phyloP scores from a whole-genome alignment of 2,329 filamentous ascomycete genomes.

The Colletotrichum abscissum region DNA sequence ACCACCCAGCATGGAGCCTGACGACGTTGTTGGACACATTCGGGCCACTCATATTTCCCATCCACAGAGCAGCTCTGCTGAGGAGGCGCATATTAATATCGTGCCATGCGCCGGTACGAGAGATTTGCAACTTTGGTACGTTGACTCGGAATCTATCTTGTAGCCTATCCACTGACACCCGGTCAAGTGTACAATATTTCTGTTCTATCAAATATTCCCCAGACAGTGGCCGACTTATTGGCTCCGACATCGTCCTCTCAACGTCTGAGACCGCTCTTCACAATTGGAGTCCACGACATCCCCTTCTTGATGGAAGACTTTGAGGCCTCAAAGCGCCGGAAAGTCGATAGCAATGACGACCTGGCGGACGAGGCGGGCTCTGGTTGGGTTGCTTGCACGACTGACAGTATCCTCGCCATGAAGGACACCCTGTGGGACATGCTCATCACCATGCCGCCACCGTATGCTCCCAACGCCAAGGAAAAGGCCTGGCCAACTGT shows the following conservation, averaged over 20 bases:
- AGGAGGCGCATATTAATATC: constrained; percentile 91
- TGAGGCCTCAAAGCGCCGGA: constrained; percentile 55
- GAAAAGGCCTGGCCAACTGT: constrained; percentile 81
- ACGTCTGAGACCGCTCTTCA: constrained; percentile 86
- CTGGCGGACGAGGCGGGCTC: constrained; percentile 61
- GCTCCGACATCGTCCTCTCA: constrained; percentile 70
- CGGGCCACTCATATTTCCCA: constrained; percentile 90
- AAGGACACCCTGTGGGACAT: constrained; percentile 92
- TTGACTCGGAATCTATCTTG: neutral
- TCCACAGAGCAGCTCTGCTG: constrained; percentile 87
- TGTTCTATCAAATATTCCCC: constrained; percentile 89
- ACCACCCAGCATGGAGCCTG: constrained; percentile 89
- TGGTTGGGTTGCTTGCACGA: constrained; percentile 95
- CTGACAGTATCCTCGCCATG: constrained; percentile 89
- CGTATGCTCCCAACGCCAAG: constrained; percentile 66
- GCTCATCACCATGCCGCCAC: constrained; percentile 82
- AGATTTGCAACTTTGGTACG: constrained; percentile 89
- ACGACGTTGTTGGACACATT: constrained; percentile 82
- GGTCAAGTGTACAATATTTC: constrained; percentile 88
- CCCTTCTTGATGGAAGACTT: constrained; percentile 76
- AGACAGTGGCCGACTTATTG: constrained; percentile 77
- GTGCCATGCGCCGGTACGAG: constrained; percentile 85
- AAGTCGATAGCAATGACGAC: constrained; percentile 47
- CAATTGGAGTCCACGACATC: constrained; percentile 93
- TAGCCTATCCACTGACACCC: neutral